Evolutionary conservation across 495 filamentous ascomycete genomes (phyloP).

Genomic region (Neurospora tetraspora): DNA sequence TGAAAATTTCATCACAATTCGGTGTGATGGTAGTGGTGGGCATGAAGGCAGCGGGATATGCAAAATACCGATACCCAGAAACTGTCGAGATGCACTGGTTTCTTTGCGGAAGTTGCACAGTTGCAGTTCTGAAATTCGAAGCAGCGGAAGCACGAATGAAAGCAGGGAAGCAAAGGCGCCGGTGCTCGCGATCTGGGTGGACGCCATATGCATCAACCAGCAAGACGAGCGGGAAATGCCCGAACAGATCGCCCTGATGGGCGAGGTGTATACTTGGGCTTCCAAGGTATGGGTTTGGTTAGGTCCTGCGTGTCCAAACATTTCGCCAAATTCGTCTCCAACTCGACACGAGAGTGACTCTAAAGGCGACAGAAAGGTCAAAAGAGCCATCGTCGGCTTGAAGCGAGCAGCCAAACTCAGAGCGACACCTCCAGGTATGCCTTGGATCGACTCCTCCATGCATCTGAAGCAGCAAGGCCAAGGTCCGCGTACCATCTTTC

Average conservation of each 20-base stretch:
- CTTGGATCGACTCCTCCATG: neutral
- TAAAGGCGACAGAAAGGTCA: neutral
- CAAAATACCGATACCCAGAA: constrained; percentile 2
- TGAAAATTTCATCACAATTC: neutral
- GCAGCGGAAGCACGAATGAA: neutral
- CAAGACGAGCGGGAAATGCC: constrained; percentile 17
- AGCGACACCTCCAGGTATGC: neutral
- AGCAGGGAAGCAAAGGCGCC: neutral
- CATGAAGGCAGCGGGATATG: neutral
- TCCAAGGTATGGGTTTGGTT: constrained; percentile 23
- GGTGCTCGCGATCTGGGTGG: constrained; percentile 19
- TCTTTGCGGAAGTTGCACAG: neutral
- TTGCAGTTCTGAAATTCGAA: neutral
- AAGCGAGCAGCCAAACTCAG: neutral
- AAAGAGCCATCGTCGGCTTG: neutral
- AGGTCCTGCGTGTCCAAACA: neutral
- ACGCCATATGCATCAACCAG: constrained; percentile 33
- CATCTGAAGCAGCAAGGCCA: too few species aligned
- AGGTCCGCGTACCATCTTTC: too few species aligned
- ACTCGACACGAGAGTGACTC: neutral
- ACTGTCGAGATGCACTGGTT: constrained; percentile 2
- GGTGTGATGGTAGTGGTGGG: neutral
- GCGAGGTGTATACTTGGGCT: constrained; percentile 22
- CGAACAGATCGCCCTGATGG: constrained; percentile 25
- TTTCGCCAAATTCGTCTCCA: neutral